phyloP scores from a whole-genome alignment of 1,284 basidiomycete species.

The Filobasidium uniguttulatum region DNA sequence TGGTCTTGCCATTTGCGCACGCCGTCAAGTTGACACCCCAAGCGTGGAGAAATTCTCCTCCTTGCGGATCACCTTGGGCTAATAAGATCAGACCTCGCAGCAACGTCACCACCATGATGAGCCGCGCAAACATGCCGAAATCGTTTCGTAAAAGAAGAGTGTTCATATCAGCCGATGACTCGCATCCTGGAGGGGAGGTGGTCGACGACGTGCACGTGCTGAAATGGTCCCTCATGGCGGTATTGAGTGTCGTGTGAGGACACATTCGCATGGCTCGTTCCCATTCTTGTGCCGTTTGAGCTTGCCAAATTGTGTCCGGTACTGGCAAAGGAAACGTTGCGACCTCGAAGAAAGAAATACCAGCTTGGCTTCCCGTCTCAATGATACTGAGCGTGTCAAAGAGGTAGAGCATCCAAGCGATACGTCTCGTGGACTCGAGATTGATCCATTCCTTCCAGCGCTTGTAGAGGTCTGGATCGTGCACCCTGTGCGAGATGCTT shows the following conservation, averaged over 20 bases:
- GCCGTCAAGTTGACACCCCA: background rate
- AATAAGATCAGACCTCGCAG: constrained; percentile 37
- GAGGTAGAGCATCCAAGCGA: constrained; percentile 37
- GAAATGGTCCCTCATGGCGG: constrained; percentile 33
- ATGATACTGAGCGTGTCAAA: constrained; percentile 38
- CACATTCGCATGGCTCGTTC: constrained; percentile 23
- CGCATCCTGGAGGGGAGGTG: background rate
- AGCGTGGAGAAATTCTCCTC: constrained; percentile 22
- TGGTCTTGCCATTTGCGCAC: constrained; percentile 14
- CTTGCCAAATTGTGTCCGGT: constrained; percentile 37
- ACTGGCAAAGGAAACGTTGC: constrained; percentile 36
- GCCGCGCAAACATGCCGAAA: constrained; percentile 37
- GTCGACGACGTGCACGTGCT: constrained; percentile 19
- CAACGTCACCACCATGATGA: constrained; percentile 35
- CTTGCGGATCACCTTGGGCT: constrained; percentile 35
- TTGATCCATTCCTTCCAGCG: constrained; percentile 38
- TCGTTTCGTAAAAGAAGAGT: constrained; percentile 19
- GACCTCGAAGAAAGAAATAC: constrained; percentile 31
- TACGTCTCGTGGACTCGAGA: constrained; percentile 35
- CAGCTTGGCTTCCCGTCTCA: constrained; percentile 35
- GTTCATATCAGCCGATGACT: background rate
- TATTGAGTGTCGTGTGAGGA: constrained; percentile 31
- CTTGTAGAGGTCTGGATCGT: constrained; percentile 21
- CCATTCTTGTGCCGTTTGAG: constrained; percentile 34
- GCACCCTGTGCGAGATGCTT: background rate